Base-by-base conservation (phyloP, 306 rosid genomes). In the Lathyrus tuberosus region DNA sequence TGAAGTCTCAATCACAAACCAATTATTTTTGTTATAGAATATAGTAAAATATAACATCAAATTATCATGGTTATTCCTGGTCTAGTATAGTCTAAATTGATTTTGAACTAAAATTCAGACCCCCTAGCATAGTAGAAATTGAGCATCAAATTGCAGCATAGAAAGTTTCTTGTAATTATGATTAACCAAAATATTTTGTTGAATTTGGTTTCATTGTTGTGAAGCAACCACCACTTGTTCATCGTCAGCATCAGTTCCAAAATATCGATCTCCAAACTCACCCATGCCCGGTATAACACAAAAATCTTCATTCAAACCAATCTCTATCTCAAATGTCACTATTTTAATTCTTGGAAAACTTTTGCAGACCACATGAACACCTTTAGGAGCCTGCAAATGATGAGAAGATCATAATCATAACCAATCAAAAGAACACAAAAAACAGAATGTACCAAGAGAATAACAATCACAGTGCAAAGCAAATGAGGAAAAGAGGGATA, bases 201-300 rank as follows among this genome's bases (percentile, higher is more conserved):
- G n/a, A n/a, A n/a, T 72, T 79, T 48, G 72, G 62, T 54, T 49
- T 31, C 80, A 60, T 59, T 86, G 68, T 65, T 80, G 71, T 31
- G 75, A 74, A 49, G 84, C 67, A 78, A 81, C 71, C 69, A 78
- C 76, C 80, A 61, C 65, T 70, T 76, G 82, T 60, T 67, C 82
- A 30, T 86, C 89, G 37, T 95, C 89, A 42, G 91, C 99, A 54
- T 95, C 99, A 0, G 99, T 95, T 83, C 99, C 99, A 63, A 95
- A 95, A 75, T 95, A 95, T 41, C 99, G 65, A 80, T 95, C 99
- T 44, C 99, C 99, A 33, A 95, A 95, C 84, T 95, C 99, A 5
- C 97, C 99, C 97, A 95, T 95, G 59, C 99, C 97, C 0, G 99
- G 99, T 20, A 95, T 78, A n/a, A 95, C 99, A 4, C 99, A 95